Evolutionary conservation across 371 early-diverging fungal species (phyloP).

Genomic region (Dinochytrium kinnereticum): DNA sequence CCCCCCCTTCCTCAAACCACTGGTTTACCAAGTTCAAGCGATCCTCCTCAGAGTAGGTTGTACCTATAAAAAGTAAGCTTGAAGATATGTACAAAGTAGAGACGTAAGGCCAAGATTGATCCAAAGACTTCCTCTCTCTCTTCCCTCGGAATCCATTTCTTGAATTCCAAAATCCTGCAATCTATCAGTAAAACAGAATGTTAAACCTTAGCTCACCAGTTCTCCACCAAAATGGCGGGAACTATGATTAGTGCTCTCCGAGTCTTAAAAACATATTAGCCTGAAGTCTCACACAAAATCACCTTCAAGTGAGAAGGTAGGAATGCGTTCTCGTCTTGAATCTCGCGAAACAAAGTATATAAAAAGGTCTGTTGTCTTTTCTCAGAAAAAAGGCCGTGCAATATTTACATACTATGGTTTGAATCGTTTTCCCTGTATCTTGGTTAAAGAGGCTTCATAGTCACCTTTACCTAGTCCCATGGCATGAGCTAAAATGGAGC

Average conservation of each 20-base stretch:
- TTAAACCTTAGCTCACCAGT: conserved; percentile 64
- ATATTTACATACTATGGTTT: conserved; percentile 59
- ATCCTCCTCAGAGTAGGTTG: conserved; percentile 5
- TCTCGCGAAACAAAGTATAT: conserved; percentile 64
- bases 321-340: conserved; percentile 42
- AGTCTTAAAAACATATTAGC: conserved; percentile 29
- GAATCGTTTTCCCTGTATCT: conserved; percentile 72
- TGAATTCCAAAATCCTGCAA: conserved; percentile 60
- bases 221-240: conserved; percentile 74
- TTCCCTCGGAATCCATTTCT: conserved; percentile 64
- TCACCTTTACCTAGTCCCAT: conserved; percentile 78
- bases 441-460: neutral
- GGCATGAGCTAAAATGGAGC: conserved; percentile 87
- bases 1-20: conserved; percentile 68
- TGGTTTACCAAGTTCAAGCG: conserved; percentile 39
- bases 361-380: conserved; percentile 69
- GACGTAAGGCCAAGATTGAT: conserved; percentile 22
- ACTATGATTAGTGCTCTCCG: conserved; percentile 79
- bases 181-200: too few species aligned
- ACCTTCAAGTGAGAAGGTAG: conserved; percentile 56
- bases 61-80: neutral
- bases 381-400: neutral
- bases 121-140: conserved; percentile 21
- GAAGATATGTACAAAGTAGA: neutral
- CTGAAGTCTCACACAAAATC: conserved; percentile 6